Evolutionary conservation across 176 grass and related monocot species (phyloP).

Genomic region (Zoysia japonica): DNA sequence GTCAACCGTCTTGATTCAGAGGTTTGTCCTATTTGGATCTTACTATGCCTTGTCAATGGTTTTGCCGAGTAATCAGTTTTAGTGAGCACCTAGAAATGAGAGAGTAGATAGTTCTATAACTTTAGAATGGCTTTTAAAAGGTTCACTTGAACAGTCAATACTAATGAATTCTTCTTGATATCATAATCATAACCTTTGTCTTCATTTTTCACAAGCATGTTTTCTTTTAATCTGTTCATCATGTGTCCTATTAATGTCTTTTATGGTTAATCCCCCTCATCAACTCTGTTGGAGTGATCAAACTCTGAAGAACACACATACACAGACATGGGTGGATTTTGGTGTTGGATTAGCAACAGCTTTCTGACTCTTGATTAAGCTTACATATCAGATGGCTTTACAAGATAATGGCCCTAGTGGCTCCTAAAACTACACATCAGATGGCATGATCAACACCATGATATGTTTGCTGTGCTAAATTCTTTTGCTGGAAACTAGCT

Average conservation of each 20-base stretch:
- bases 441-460: not conserved
- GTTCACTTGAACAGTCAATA: conserved; percentile 13
- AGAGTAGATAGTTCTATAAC: not conserved
- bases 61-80: conserved; percentile 4
- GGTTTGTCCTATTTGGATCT: conserved; percentile 39
- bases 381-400: no score
- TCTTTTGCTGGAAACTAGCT: not conserved
- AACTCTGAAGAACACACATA: no score
- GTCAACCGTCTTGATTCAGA: conserved; percentile 38
- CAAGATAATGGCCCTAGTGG: no score
- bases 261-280: no score
- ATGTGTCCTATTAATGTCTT: no score
- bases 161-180: not conserved
- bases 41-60: conserved; percentile 13
- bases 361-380: no score
- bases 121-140: conserved; percentile 5
- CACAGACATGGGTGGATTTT: no score
- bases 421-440: not conserved
- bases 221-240: no score
- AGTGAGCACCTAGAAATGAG: not conserved
- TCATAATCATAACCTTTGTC: no score
- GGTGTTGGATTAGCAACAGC: no score
- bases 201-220: no score
- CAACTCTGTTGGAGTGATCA: no score
- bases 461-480: not conserved